Evolutionary conservation across 495 filamentous ascomycete species (phyloP), one percentile per base, ranked within the genome.

Genomic region (Xylaria castorea): DNA sequence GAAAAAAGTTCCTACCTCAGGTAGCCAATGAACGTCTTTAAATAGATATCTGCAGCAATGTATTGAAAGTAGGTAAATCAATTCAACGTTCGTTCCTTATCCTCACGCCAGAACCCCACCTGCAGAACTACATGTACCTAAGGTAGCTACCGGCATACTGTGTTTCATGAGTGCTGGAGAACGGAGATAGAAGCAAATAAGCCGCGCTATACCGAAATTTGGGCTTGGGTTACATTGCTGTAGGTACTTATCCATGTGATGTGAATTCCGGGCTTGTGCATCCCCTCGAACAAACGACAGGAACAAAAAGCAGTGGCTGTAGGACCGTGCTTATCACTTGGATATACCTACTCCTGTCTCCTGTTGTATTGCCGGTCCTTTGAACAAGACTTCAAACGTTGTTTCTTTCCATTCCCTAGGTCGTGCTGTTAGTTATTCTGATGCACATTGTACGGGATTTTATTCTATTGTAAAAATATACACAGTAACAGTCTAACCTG

Each of bases 91-190:
- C n/a, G n/a, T n/a, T n/a, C 16, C 1, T 12, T 38, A 30, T 30
- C 58, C 12, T 14, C 11, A 25, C 32, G n/a, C 32, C 18, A n/a
- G 14, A 14, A 16, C 25, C 30, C 57, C 30, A 60, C 57, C 6
- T 34, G 30, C 57, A 60, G 57, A 2, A n/a, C n/a, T 36, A n/a
- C 38, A 38, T 3, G 36, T 34, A 40, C 3, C 25, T 3, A 34
- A 42, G 3, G 38, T 42, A 50, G 22, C 3, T 25, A 16, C 61
- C 38, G 38, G 38, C 60, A 60, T 36, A 34, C 20, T 60, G 32
- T 63, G 60, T 63, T 63, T 63, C 60, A 63, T 63, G 2, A 38
- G 58, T 42, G 34, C 34, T 25, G 27, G 57, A 12, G 57, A 60
- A 60, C 27, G 14, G 32, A 5, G 12, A 60, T 6, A 30, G 22